phyloP scores from a whole-genome alignment of 352 stramenopile species.

The Pythium oligandrum region DNA sequence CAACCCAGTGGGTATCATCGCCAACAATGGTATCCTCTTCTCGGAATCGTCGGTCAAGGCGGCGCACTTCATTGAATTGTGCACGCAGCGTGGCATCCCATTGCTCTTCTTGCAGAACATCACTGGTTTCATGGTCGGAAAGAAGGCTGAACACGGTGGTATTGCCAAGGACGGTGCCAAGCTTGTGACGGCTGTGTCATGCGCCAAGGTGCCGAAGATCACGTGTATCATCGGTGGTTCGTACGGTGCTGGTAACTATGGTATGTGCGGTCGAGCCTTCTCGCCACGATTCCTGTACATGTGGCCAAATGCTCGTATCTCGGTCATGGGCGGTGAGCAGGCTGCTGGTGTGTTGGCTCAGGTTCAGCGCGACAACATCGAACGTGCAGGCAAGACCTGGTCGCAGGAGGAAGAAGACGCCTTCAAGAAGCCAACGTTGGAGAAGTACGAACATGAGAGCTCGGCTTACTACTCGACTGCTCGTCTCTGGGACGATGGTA shows the following conservation, averaged over 20 bases:
- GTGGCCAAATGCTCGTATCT: constrained; percentile 96
- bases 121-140: constrained; percentile 97
- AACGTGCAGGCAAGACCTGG: constrained; percentile 62
- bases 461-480: constrained; percentile 95
- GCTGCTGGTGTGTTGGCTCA: constrained; percentile 95
- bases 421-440: constrained; percentile 94
- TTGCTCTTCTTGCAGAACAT: constrained; percentile 99
- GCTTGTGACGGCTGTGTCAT: constrained; percentile 94
- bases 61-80: constrained; percentile 98
- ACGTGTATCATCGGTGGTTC: constrained; percentile 96
- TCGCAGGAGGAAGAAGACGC: constrained; percentile 77
- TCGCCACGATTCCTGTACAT: constrained; percentile 97
- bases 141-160: constrained; percentile 95
- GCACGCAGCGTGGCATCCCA: constrained; percentile 93
- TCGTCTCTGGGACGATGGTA: constrained; percentile 97
- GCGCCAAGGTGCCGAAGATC: constrained; percentile 96
- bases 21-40: constrained; percentile 98
- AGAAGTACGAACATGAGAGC: constrained; percentile 95
- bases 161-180: constrained; percentile 97
- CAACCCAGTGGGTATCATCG: constrained; percentile 94
- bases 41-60: constrained; percentile 91
- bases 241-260: constrained; percentile 96
- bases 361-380: constrained; percentile 89
- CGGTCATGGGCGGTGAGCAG: constrained; percentile 97
- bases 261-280: constrained; percentile 97